Base-by-base conservation (phyloP, 768 basidiomycete species). In the Agaricus blazei region DNA sequence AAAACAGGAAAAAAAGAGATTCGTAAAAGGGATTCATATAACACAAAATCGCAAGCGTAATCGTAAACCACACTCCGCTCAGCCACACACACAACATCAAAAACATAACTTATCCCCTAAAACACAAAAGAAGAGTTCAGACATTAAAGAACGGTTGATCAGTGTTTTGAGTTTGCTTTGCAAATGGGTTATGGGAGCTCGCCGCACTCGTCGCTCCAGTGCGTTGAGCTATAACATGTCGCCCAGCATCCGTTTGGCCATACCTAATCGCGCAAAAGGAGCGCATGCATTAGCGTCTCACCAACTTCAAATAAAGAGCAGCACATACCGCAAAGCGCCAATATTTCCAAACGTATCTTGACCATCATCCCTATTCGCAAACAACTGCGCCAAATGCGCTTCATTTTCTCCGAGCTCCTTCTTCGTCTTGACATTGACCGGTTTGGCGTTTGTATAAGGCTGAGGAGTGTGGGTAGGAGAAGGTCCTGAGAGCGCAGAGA, bases 331-430 rank as follows among this genome's bases (percentile, higher is more conserved):
- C 59, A 96, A 67, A 50, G 75, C 58, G 19, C 96, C 96, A 31
- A 83, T 63, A 67, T 98, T 99, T 49, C 96, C 96, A 65, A 98
- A 98, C 51, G 96, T 96, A 71, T 99, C 97, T 66, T 89, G 75
- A 1, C 97, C 96, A 62, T 91, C 93, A 54, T 97, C 95, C 49
- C 87, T 78, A 64, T 90, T 91, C 5, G 91, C 95, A 59, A 98
- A 85, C 62, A 98, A 70, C 51, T 69, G 75, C 2, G 95, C 94
- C 51, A 99, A 80, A 37, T 86, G 80, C 12, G 92, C 81, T 58
- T 89, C 83, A 67, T 96, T 91, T 47, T 78, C 74, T 46, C 75
- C 75, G 36, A 68, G 57, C 31, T 73, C 65, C 34, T 72, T 68
- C 59, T 68, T 73, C 34, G 70, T 69, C 72, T 76, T 72, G 72